These are phyloP conservation scores for Hippophae tibetana DNA, from an alignment of 306 rosid species.

Conservation along the genomic window DNA sequence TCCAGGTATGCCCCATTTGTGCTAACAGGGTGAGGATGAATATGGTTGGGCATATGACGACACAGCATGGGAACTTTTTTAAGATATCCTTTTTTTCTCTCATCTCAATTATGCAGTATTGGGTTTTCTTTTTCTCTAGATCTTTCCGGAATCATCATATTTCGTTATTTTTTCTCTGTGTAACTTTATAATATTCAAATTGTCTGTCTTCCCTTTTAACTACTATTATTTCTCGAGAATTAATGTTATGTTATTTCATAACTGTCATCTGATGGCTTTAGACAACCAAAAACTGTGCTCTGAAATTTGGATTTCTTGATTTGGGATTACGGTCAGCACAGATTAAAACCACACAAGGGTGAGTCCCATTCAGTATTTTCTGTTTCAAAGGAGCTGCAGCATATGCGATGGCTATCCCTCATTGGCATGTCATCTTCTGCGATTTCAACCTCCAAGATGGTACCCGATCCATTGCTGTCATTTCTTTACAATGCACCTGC, in stretches of 20 bases:
- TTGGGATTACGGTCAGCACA: constrained; percentile 41
- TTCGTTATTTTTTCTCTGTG: neutral
- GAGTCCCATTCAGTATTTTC: constrained; percentile 34
- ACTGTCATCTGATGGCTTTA: constrained; percentile 6
- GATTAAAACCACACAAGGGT: constrained; percentile 30
- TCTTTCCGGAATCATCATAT: constrained; percentile 1
- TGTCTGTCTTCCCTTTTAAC: neutral
- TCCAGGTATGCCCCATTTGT: constrained; percentile 73
- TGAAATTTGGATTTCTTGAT: constrained; percentile 31
- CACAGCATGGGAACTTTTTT: constrained; percentile 44
- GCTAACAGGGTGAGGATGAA: constrained; percentile 35
- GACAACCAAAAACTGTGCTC: constrained; percentile 14
- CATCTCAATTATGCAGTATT: neutral
- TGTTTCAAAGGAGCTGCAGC: constrained; percentile 35
- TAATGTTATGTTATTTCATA: neutral
- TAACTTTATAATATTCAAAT: neutral
- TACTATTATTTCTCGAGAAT: neutral
- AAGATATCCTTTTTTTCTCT: constrained; percentile 53
- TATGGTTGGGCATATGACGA: constrained; percentile 55
- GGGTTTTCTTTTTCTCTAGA: neutral
- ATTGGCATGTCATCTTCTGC: constrained; percentile 24
- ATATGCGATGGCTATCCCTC: constrained; percentile 27
- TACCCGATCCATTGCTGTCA: constrained; percentile 44
- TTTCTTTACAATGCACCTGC: constrained; percentile 33
- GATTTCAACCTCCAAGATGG: constrained; percentile 41